A percentile compares a stretch with the other conserved stretches of the same genome.
Evolutionary conservation across 352 stramenopile genomes (phyloP).

Genomic region (Pilasporangium apinafurcum): DNA sequence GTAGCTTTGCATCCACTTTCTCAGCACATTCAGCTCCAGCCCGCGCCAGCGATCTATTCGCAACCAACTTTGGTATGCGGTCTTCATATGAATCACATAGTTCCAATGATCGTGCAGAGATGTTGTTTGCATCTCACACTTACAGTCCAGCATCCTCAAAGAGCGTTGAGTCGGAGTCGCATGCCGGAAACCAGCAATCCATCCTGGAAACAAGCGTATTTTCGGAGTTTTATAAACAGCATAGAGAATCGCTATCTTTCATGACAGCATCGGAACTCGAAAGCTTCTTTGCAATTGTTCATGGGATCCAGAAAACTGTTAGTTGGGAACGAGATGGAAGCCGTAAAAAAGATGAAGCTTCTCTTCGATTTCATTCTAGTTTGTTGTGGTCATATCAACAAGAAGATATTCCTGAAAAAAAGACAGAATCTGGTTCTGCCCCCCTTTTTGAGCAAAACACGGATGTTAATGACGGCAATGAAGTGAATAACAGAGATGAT

Average conservation of each 20-base stretch:
- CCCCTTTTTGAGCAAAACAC: neutral
- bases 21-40: constrained; percentile 15
- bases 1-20: constrained; percentile 1
- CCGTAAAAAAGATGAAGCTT: constrained; percentile 59
- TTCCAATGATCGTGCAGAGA: constrained; percentile 38
- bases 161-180: constrained; percentile 6
- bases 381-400: constrained; percentile 51
- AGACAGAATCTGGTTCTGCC: too few species aligned
- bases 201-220: constrained; percentile 34
- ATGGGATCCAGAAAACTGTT: constrained; percentile 42
- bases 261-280: constrained; percentile 23
- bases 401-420: neutral
- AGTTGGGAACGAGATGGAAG: constrained; percentile 51
- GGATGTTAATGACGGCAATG: neutral
- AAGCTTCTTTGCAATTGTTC: constrained; percentile 47
- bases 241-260: constrained; percentile 49
- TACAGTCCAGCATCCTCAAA: neutral
- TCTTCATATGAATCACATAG: constrained; percentile 14
- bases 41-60: constrained; percentile 68
- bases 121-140: constrained; percentile 38
- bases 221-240: constrained; percentile 45
- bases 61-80: constrained; percentile 43
- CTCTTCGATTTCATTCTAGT: constrained; percentile 64
- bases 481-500: neutral
- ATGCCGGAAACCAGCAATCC: constrained; percentile 3